Conservation (phyloP, 352 stramenopile species). For the Phytopythium sindhum region DNA sequence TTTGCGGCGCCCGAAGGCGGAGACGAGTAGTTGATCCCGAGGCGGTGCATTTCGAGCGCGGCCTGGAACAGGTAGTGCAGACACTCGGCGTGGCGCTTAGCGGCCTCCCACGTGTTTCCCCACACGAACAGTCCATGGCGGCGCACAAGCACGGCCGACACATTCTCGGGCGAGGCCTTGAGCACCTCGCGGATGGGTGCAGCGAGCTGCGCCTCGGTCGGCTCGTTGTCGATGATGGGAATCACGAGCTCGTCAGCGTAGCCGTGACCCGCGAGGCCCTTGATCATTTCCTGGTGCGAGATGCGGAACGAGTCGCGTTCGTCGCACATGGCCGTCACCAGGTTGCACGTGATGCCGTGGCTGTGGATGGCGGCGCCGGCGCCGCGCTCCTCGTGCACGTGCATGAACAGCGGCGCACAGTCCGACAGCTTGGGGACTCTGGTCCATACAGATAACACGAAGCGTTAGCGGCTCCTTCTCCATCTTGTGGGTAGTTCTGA, state of each 20-base stretch:
- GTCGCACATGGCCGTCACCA: slow-evolving; percentile 90
- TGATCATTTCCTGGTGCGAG: slow-evolving; percentile 97
- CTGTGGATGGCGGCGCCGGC: slow-evolving; percentile 76
- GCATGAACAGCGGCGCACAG: slow-evolving; percentile 93
- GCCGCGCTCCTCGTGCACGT: slow-evolving; percentile 86
- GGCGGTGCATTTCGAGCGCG: slow-evolving; percentile 87
- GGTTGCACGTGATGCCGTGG: slow-evolving; percentile 81
- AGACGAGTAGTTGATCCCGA: slow-evolving; percentile 73
- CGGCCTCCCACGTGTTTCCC: slow-evolving; percentile 94
- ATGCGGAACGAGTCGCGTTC: slow-evolving; percentile 82
- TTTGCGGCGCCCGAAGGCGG: slow-evolving; percentile 36
- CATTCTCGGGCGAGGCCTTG: slow-evolving; percentile 76
- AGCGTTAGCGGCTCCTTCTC: not conserved
- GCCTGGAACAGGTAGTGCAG: slow-evolving; percentile 96
- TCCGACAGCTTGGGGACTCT: slow-evolving; percentile 85
- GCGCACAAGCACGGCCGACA: slow-evolving; percentile 92
- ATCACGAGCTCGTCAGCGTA: slow-evolving; percentile 93
- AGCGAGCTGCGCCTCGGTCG: slow-evolving; percentile 90
- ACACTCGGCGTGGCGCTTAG: slow-evolving; percentile 95
- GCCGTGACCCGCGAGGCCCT: slow-evolving; percentile 90
- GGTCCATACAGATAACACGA: slow-evolving; percentile 1
- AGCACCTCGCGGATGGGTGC: slow-evolving; percentile 87
- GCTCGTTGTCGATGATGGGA: slow-evolving; percentile 96
- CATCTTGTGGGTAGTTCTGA: too few relatives aligned
- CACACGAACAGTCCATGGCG: slow-evolving; percentile 96